These are phyloP conservation scores for Carallia brachiata DNA, from an alignment of 345 rosid species.

Conservation along the genomic window DNA sequence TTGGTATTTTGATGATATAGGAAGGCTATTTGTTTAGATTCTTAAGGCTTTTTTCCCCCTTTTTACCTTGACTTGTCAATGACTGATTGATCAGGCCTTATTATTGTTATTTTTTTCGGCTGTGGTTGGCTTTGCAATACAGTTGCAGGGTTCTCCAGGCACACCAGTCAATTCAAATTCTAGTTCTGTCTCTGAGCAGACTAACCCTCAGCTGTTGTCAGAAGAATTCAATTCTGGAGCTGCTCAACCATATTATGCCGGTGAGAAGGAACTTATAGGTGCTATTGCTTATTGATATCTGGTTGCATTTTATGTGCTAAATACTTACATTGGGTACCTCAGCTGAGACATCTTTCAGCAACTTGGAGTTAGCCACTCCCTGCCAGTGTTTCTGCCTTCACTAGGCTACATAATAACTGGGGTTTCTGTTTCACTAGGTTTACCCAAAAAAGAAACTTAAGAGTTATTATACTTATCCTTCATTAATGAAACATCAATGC, in stretches of 20 bases:
- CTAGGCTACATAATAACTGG: neutral
- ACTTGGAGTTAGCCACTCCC: neutral
- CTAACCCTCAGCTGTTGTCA: conserved; percentile 46
- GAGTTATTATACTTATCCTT: neutral
- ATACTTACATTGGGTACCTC: conserved; percentile 2
- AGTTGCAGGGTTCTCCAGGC: conserved; percentile 66
- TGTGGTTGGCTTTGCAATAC: conserved; percentile 29
- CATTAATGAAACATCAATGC: neutral
- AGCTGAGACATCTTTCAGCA: neutral
- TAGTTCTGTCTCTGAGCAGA: conserved; percentile 64
- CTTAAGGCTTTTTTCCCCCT: neutral
- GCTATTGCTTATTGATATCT: conserved; percentile 12
- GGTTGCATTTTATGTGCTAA: neutral
- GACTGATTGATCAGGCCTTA: conserved; percentile 6
- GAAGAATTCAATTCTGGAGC: conserved; percentile 67
- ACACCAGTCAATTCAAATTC: conserved; percentile 82
- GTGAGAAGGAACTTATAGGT: conserved; percentile 34
- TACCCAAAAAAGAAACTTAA: neutral
- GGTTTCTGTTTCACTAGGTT: conserved; percentile 8
- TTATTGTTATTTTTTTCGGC: neutral
- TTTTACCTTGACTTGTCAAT: neutral
- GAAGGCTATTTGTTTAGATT: neutral
- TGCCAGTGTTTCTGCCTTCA: neutral
- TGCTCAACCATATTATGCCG: conserved; percentile 35
- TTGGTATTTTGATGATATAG: neutral